These are phyloP conservation scores for Monosporascus sp. DNA, from an alignment of 2,329 filamentous ascomycete species.

Conservation along the genomic window DNA sequence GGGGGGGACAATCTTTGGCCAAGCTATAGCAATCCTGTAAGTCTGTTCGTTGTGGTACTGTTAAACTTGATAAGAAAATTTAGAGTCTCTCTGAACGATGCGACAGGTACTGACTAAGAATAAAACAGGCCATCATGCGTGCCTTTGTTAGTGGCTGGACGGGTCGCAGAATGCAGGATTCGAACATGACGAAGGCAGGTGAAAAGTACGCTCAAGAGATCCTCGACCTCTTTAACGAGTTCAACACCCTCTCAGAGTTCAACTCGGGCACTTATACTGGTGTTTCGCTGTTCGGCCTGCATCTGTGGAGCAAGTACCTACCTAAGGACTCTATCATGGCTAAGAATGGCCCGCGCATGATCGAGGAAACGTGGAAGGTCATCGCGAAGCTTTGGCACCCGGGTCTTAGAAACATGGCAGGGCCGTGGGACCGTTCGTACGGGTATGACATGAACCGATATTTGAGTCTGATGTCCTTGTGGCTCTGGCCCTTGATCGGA, in stretches of 20 bases:
- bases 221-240: conserved; percentile 49
- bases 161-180: conserved; percentile 45
- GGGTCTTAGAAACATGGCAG: conserved; percentile 54
- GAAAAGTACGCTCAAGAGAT: conserved; percentile 51
- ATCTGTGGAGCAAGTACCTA: conserved; percentile 55
- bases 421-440: conserved; percentile 59
- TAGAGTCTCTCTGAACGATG: neutral
- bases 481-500: conserved; percentile 53
- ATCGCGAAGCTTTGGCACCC: conserved; percentile 51
- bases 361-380: conserved; percentile 46
- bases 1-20: conserved; percentile 55
- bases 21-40: conserved; percentile 51
- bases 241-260: conserved; percentile 56
- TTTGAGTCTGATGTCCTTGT: conserved; percentile 50
- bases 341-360: conserved; percentile 44
- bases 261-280: conserved; percentile 59
- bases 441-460: conserved; percentile 61
- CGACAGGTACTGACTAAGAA: neutral
- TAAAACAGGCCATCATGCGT: conserved; percentile 46
- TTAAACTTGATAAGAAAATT: neutral
- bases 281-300: conserved; percentile 53
- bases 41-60: conserved; percentile 2
- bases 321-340: conserved; percentile 47
- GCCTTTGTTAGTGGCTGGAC: conserved; percentile 56
- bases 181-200: conserved; percentile 53